Conservation (phyloP, 2,329 filamentous ascomycete species). For the Tolypocladium tundrense region DNA sequence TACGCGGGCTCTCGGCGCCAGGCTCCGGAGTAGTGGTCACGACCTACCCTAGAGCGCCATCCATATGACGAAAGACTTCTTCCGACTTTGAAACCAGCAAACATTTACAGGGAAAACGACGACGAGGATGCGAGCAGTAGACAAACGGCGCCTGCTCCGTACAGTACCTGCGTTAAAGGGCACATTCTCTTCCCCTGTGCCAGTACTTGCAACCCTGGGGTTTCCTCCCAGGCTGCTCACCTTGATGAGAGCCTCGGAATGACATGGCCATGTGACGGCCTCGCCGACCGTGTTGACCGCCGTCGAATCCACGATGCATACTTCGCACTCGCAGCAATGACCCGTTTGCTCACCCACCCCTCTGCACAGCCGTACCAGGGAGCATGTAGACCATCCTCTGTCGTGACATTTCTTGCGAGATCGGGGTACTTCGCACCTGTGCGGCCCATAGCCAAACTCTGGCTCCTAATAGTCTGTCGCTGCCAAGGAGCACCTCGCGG, state of each 20-base stretch:
- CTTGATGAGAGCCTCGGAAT: no score
- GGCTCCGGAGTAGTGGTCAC: not conserved
- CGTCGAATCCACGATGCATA: no score
- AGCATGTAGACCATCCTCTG: not conserved
- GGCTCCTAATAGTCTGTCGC: not conserved
- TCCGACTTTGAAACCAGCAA: no score
- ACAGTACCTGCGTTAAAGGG: not conserved
- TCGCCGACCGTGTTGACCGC: no score
- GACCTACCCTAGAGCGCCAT: not conserved
- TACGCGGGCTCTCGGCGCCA: not conserved
- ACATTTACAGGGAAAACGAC: no score
- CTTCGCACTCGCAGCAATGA: no score
- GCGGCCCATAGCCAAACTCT: not conserved
- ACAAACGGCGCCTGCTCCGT: not conserved
- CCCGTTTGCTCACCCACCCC: not conserved
- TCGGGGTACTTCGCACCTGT: not conserved
- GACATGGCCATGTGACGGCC: no score
- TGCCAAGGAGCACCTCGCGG: not conserved
- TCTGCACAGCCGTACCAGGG: not conserved
- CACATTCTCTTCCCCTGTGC: not conserved
- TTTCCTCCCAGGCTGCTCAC: no score
- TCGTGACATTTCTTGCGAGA: not conserved
- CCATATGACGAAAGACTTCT: not conserved
- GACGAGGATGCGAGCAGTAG: no score
- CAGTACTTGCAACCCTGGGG: no score